These are phyloP conservation scores for Capsicum chinense DNA, from an alignment of 257 asterid genomes.

Conservation along the genomic window DNA sequence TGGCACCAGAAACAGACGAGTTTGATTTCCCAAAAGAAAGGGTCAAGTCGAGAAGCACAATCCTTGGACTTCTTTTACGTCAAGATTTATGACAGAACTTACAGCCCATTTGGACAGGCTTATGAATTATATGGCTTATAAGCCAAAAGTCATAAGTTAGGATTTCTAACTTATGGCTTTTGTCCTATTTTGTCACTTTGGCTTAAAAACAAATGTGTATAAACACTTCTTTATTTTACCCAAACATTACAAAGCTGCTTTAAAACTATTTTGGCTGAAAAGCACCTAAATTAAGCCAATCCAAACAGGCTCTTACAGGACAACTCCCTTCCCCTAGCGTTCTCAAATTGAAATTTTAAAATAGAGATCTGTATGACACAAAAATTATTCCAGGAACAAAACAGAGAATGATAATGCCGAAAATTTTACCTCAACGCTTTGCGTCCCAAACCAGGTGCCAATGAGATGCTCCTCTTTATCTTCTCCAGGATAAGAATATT, in stretches of 20 bases:
- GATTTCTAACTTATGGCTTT: too few relatives aligned
- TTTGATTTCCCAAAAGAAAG: conserved; percentile 23
- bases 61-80: not conserved
- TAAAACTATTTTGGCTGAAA: too few relatives aligned
- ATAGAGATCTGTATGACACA: conserved; percentile 12
- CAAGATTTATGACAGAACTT: not conserved
- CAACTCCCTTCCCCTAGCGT: not conserved
- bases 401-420: conserved; percentile 30
- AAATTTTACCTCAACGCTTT: conserved; percentile 75
- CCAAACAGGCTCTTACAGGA: not conserved
- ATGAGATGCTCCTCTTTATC: conserved; percentile 85
- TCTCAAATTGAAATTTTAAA: not conserved
- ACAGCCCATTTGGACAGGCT: too few relatives aligned
- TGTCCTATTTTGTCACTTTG: too few relatives aligned
- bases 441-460: conserved; percentile 97
- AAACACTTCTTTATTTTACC: too few relatives aligned
- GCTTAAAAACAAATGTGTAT: too few relatives aligned
- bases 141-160: too few relatives aligned
- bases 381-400: not conserved
- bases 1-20: not conserved
- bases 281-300: too few relatives aligned
- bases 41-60: conserved; percentile 11
- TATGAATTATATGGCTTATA: too few relatives aligned
- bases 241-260: too few relatives aligned
- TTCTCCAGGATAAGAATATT: conserved; percentile 92